Evolutionary conservation across 2,329 filamentous ascomycete species (phyloP).

Genomic region (Cercospora zeina): DNA sequence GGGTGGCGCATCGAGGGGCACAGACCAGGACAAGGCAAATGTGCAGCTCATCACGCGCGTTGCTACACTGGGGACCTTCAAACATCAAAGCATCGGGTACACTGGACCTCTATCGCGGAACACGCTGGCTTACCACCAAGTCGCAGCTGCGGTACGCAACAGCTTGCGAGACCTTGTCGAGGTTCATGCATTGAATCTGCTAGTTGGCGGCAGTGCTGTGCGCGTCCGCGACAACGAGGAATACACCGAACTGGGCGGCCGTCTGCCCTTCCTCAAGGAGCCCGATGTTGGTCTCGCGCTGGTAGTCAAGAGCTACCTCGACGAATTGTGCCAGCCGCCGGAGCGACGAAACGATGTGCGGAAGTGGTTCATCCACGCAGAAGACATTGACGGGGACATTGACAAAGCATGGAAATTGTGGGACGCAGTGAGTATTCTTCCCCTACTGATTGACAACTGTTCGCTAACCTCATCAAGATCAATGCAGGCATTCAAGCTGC

Average conservation of each 20-base stretch:
- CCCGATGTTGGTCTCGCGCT: slow-evolving; percentile 76
- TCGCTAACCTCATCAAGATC: slow-evolving; percentile 46
- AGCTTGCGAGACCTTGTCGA: slow-evolving; percentile 81
- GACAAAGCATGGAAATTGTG: slow-evolving; percentile 62
- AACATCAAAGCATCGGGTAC: slow-evolving; percentile 83
- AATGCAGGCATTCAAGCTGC: slow-evolving; percentile 59
- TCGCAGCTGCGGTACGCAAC: slow-evolving; percentile 76
- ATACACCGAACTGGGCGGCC: slow-evolving; percentile 63
- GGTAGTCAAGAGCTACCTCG: slow-evolving; percentile 75
- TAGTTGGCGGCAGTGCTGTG: slow-evolving; percentile 76
- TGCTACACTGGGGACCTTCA: slow-evolving; percentile 77
- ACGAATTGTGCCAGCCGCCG: slow-evolving; percentile 62
- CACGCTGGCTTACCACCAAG: slow-evolving; percentile 79
- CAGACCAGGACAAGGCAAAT: slow-evolving; percentile 69
- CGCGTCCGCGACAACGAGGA: slow-evolving; percentile 55
- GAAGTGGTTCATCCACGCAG: slow-evolving; percentile 62
- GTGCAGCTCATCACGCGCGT: slow-evolving; percentile 83
- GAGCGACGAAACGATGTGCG: slow-evolving; percentile 55
- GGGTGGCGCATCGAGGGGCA: slow-evolving; percentile 60
- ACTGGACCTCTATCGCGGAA: slow-evolving; percentile 92
- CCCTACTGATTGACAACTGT: background rate
- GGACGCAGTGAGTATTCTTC: slow-evolving; percentile 58
- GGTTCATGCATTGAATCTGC: slow-evolving; percentile 74
- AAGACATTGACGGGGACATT: slow-evolving; percentile 60
- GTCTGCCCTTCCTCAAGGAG: slow-evolving; percentile 66